Base-by-base conservation (phyloP, 73 alveolate species). In the Blepharisma stoltei region DNA sequence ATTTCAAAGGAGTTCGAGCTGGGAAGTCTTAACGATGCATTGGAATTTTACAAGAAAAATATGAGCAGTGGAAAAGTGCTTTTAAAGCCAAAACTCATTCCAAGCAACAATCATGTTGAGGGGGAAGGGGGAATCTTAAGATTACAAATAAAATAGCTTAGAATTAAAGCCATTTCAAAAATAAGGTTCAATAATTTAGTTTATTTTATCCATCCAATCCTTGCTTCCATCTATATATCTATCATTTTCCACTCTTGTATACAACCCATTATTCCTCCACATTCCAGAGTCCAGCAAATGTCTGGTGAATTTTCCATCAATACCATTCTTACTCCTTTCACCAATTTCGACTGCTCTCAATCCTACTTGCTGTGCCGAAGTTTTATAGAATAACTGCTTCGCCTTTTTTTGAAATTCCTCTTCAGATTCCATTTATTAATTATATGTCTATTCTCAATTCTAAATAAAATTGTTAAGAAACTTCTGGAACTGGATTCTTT, bases 131-230 rank as follows among this genome's bases (percentile, higher is more conserved):
- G 41, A 32, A 32, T 32, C 41, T 32, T 32, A 32, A 32, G 3
- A 0, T 32, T 32, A 32, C 41, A 32, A 32, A 32, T 32, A 32
- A 32, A 32, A 32, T 32, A 32, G 41, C 41, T 32, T 32, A 32
- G 41, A 32, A 32, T 32, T 32, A 32, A 32, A 32, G 41, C 41
- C 41, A 32, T 32, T 32, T 32, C 41, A 32, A 32, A 32, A 32
- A 32, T 32, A 32, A 32, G 41, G 41, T 32, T 32, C 41, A 32
- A 32, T 20, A 23, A 9, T 41, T 81, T 83, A 87, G 83, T 83
- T 83, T 23, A 83, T 87, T 76, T 83, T 87, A 76, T 83, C 94
- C 96, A 90, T 90, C 98, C 98, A 92, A 86, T 92, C 98, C 71
- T 90, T 92, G 69, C 93, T 79, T 45, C 94, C 93, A 84, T 92